Base-by-base conservation (phyloP, 345 rosid genomes). In the Rhodamnia rubescens region DNA sequence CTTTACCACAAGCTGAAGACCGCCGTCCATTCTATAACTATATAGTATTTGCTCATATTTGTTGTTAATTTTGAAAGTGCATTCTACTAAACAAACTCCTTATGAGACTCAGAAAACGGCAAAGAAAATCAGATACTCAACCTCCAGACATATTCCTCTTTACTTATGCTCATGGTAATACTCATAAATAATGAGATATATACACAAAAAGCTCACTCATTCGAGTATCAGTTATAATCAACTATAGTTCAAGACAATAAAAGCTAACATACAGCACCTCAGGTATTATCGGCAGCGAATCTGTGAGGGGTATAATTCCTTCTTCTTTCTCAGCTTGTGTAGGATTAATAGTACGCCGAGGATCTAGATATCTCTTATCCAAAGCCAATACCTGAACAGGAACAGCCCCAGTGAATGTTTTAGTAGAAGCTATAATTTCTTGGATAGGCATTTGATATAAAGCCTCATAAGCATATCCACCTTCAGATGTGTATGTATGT, bases 271-370 rank as follows among this genome's bases (percentile, higher is more conserved):
- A 84, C 58, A 50, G 85, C 85, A 95, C 99, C 98, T 97, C 98
- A 90, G 98, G 97, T 88, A 93, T 92, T 84, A 97, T 93, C 82
- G 99, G 99, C 91, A 97, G 87, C 26, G 97, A 90, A 93, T 97
- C 99, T 1, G 97, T 93, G 58, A 97, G 96, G 36, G 99, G 98
- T 85, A 97, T 90, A 75, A 95, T 90, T 89, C 99, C 99, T 92
- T 97, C 99, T 92, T 97, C 99, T 88, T 87, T 95, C 92, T 97
- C 99, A 36, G 97, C 97, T 92, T 93, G 98, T 24, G 98, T 91
- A n/a, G 99, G 99, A 89, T 96, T 94, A 81, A 94, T 56, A 64
- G 99, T 90, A 80, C 99, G 92, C 29, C 99, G 97, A 87, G 99
- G 99, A 91, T 97, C 99, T 86, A 97, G 85, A 85, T 92, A 95